These are phyloP conservation scores for Fusarium sp. DNA, from an alignment of 2,329 filamentous ascomycete genomes.

Conservation along the genomic window DNA sequence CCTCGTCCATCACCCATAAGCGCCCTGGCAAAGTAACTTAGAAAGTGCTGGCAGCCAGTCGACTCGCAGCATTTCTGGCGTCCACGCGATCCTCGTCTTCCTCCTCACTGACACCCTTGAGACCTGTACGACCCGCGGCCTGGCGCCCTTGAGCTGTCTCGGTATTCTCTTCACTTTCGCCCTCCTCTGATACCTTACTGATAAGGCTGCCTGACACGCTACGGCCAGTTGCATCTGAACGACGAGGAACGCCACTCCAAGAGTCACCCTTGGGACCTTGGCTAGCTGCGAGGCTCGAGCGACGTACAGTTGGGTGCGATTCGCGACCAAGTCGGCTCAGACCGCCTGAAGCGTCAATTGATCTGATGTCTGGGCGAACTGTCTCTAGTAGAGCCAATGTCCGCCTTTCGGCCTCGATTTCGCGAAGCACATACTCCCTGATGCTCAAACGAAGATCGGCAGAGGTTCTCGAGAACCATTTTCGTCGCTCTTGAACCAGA, in stretches of 20 bases:
- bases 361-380: constrained; percentile 90
- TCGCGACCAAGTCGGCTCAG: constrained; percentile 91
- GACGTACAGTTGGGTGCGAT: constrained; percentile 79
- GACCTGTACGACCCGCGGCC: constrained; percentile 57
- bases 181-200: constrained; percentile 72
- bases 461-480: constrained; percentile 89
- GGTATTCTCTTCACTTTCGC: constrained; percentile 59
- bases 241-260: constrained; percentile 93
- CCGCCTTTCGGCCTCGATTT: constrained; percentile 95
- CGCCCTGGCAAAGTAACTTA: constrained; percentile 55
- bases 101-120: constrained; percentile 76
- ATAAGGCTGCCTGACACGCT: constrained; percentile 81
- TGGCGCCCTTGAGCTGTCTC: constrained; percentile 53
- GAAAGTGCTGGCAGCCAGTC: constrained; percentile 94
- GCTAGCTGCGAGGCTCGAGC: constrained; percentile 82
- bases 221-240: constrained; percentile 80
- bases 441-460: constrained; percentile 86
- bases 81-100: constrained; percentile 95
- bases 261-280: constrained; percentile 98
- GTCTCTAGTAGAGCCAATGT: constrained; percentile 93
- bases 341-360: constrained; percentile 91
- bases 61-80: constrained; percentile 93
- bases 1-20: constrained; percentile 31
- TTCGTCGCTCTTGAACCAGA: constrained; percentile 86
- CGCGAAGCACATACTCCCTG: constrained; percentile 90